Evolutionary conservation across 331 rosid genomes (phyloP).

Genomic region (Quercus phellos): DNA sequence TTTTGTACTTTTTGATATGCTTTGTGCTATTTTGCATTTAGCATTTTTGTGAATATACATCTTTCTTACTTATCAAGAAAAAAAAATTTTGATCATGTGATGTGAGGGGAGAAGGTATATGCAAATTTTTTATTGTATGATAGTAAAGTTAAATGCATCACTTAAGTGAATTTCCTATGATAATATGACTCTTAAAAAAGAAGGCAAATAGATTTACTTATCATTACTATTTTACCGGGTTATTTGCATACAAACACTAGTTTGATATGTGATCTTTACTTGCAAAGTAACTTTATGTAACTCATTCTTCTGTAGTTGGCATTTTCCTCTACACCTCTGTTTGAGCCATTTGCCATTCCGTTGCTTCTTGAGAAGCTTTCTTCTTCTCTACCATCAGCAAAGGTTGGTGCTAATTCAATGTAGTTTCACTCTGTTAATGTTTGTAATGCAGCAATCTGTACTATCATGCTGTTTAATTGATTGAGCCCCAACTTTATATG

Average conservation of each 20-base stretch:
- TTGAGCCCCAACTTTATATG: conserved; percentile 20
- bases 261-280: conserved; percentile 12
- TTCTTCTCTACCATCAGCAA: conserved; percentile 65
- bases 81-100: not conserved
- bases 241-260: conserved; percentile 13
- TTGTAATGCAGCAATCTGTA: conserved; percentile 6
- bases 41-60: too few species aligned
- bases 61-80: too few species aligned
- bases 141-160: not conserved
- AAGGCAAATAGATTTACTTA: not conserved
- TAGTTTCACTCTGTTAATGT: conserved; percentile 12
- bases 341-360: conserved; percentile 83
- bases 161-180: not conserved
- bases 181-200: not conserved
- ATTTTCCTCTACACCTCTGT: conserved; percentile 65
- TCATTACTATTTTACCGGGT: not conserved
- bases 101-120: not conserved
- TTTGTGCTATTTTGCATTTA: too few species aligned
- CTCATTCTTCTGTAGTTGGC: conserved; percentile 60
- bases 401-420: conserved; percentile 55
- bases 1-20: too few species aligned
- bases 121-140: not conserved
- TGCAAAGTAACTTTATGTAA: conserved; percentile 8
- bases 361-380: conserved; percentile 91
- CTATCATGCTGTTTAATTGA: not conserved